phyloP scores from a whole-genome alignment of 768 basidiomycete genomes.

The Podaxis sp. region DNA sequence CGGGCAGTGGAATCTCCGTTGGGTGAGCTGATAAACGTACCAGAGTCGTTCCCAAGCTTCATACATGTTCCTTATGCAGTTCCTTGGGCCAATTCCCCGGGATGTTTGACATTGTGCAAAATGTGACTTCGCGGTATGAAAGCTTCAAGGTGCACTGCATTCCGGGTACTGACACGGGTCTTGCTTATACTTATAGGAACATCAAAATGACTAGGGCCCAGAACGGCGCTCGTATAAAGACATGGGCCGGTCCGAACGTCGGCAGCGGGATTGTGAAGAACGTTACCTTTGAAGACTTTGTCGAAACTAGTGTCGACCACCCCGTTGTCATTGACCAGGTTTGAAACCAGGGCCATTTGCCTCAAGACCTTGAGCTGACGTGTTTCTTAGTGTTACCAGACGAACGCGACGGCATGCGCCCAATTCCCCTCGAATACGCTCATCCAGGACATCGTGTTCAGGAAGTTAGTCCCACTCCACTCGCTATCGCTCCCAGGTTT shows the following conservation, averaged over 20 bases:
- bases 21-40: conserved; percentile 24
- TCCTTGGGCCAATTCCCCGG: conserved; percentile 57
- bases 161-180: not conserved
- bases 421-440: conserved; percentile 52
- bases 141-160: conserved; percentile 2
- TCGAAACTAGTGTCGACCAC: conserved; percentile 53
- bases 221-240: conserved; percentile 69
- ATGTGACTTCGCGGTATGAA: conserved; percentile 48
- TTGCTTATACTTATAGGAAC: conserved; percentile 36
- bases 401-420: conserved; percentile 43
- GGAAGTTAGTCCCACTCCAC: conserved; percentile 31
- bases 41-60: not conserved
- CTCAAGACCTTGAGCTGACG: not conserved
- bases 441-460: conserved; percentile 59
- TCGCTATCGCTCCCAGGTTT: not conserved
- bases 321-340: conserved; percentile 62
- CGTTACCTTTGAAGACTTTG: conserved; percentile 51
- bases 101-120: conserved; percentile 58
- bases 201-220: conserved; percentile 60
- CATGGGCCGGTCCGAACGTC: conserved; percentile 59
- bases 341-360: conserved; percentile 2
- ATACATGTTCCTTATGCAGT: conserved; percentile 24
- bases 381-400: conserved; percentile 45
- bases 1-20: conserved; percentile 50
- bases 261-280: conserved; percentile 59